These are phyloP conservation scores for Microdochium bolleyi DNA, from an alignment of 2,329 filamentous ascomycete genomes.

Conservation along the genomic window DNA sequence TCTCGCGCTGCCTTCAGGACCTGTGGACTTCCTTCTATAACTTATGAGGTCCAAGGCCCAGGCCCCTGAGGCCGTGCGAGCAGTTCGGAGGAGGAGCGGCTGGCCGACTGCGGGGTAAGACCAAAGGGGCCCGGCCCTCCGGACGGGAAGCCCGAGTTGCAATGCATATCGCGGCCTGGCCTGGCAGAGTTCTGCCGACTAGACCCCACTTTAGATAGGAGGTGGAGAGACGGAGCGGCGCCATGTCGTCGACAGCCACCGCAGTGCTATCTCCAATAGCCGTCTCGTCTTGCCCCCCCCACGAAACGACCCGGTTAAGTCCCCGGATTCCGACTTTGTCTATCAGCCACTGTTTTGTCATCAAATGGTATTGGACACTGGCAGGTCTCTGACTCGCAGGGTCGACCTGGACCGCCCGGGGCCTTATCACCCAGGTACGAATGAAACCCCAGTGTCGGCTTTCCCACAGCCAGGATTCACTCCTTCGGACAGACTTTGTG, in stretches of 20 bases:
- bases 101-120: background rate
- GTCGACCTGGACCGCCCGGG: background rate
- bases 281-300: background rate
- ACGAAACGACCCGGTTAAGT: background rate
- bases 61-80: background rate
- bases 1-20: background rate
- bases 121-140: too few species aligned
- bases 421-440: background rate
- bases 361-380: background rate
- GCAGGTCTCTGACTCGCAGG: background rate
- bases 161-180: too few species aligned
- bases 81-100: background rate
- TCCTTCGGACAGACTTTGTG: too few species aligned
- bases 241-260: too few species aligned
- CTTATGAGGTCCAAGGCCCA: background rate
- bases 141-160: background rate
- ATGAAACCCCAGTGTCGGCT: too few species aligned
- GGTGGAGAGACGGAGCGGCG: too few species aligned
- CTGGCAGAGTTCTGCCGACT: background rate
- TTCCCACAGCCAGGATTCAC: too few species aligned
- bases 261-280: too few species aligned
- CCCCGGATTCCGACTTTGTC: background rate
- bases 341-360: background rate
- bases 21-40: background rate
- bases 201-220: background rate